These are phyloP conservation scores for Zea luxurians DNA, from an alignment of 176 grass and related monocot genomes.

Conservation along the genomic window DNA sequence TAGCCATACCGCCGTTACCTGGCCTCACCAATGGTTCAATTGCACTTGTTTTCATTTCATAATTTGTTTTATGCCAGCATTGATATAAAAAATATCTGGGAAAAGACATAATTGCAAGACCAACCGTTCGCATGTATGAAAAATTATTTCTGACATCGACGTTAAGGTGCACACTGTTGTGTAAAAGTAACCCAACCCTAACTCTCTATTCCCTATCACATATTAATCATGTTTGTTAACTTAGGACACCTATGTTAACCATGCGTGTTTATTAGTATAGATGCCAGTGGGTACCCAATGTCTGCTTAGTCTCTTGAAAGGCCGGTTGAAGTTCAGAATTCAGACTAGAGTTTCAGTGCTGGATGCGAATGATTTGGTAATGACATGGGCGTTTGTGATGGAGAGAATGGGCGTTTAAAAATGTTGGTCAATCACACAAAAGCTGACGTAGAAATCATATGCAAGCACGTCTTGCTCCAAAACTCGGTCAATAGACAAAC, in stretches of 20 bases:
- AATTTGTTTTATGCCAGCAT: neutral
- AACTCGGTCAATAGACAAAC: conserved; percentile 17
- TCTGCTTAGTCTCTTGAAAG: neutral
- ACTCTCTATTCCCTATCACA: no score
- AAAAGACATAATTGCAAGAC: no score
- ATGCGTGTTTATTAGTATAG: no score
- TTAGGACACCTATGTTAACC: no score
- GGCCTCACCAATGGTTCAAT: neutral
- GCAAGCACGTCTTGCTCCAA: neutral
- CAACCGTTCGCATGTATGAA: no score
- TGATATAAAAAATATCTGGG: neutral
- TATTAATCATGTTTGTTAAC: no score
- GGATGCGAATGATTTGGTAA: conserved; percentile 11
- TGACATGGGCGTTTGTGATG: neutral
- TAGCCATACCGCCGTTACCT: neutral
- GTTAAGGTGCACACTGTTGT: no score
- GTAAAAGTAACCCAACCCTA: no score
- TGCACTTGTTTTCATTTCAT: neutral
- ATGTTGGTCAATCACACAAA: neutral
- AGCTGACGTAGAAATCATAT: neutral
- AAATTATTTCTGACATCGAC: no score
- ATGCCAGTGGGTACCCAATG: neutral
- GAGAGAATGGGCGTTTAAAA: neutral
- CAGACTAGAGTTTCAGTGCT: neutral
- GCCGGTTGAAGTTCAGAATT: neutral